Percentiles rank a stretch among this genome's conserved stretches.
These are phyloP conservation scores for Cryphonectria nitschkei DNA, from an alignment of 2,329 filamentous ascomycete genomes.

Conservation along the genomic window DNA sequence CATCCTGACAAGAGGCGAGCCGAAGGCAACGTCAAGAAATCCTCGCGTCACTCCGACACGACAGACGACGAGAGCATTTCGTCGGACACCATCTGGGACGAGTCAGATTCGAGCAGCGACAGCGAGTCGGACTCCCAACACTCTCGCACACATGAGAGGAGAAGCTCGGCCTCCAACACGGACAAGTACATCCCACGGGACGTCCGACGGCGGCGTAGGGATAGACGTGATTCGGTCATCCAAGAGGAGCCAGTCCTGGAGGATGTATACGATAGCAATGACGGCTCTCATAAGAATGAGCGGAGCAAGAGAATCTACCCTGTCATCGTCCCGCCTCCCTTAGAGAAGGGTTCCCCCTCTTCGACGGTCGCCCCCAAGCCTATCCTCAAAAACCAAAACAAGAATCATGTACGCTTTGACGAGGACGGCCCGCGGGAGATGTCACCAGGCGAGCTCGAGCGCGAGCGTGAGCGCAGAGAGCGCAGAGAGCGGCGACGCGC, in stretches of 20 bases:
- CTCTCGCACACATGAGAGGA: conserved; percentile 17
- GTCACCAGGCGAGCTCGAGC: conserved; percentile 36
- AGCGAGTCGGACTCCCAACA: conserved; percentile 28
- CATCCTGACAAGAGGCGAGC: conserved; percentile 20
- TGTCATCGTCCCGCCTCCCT: conserved; percentile 44
- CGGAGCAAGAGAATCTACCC: conserved; percentile 41
- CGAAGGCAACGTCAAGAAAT: conserved; percentile 10
- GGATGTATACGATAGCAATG: conserved; percentile 28
- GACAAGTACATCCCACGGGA: conserved; percentile 27
- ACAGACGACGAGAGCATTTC: conserved; percentile 30
- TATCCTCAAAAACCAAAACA: conserved; percentile 65
- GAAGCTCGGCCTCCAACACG: conserved; percentile 29
- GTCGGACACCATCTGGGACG: conserved; percentile 36
- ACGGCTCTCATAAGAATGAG: conserved; percentile 28
- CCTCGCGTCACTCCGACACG: conserved; percentile 27
- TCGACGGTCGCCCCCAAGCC: conserved; percentile 53
- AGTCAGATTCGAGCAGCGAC: conserved; percentile 35
- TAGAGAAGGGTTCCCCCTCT: conserved; percentile 39
- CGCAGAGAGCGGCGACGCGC: conserved; percentile 23
- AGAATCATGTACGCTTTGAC: conserved; percentile 59
- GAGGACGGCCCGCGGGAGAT: conserved; percentile 51
- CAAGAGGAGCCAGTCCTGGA: conserved; percentile 35
- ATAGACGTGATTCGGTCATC: conserved; percentile 40
- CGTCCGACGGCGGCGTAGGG: conserved; percentile 25
- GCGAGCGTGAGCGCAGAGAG: conserved; percentile 25